Conservation (phyloP, 1,284 basidiomycete genomes). For the Moniliophthora roreri region DNA sequence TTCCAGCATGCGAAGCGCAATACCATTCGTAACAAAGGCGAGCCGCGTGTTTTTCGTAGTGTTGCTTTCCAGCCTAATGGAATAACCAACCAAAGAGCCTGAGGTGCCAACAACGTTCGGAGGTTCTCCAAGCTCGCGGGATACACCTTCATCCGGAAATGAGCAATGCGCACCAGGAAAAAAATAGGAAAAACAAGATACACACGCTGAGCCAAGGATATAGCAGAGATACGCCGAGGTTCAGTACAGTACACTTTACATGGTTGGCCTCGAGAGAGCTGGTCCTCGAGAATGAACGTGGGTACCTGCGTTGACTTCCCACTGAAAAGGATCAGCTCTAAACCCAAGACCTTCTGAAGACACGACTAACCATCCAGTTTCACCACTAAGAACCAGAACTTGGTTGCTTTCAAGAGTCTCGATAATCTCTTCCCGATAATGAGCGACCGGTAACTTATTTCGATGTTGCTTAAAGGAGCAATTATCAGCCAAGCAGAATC, state of each 20-base stretch:
- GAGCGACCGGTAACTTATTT: constrained; percentile 84
- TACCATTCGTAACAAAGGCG: constrained; percentile 92
- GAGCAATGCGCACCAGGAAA: constrained; percentile 2
- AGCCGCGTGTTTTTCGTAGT: constrained; percentile 80
- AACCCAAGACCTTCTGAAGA: background rate
- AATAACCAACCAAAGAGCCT: constrained; percentile 90
- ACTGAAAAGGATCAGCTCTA: constrained; percentile 37
- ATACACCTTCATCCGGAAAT: constrained; percentile 53
- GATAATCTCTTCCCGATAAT: constrained; percentile 79
- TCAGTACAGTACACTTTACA: constrained; percentile 98
- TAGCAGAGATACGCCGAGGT: constrained; percentile 94
- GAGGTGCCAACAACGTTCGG: constrained; percentile 79
- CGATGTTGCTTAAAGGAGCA: constrained; percentile 55
- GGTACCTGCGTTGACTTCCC: constrained; percentile 99
- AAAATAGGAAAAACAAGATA: constrained; percentile 7
- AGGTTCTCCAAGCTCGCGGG: constrained; percentile 89
- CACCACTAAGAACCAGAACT: constrained; percentile 92
- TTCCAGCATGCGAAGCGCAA: constrained; percentile 96
- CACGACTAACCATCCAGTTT: constrained; percentile 87
- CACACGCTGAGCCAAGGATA: constrained; percentile 90
- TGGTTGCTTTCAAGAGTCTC: constrained; percentile 77
- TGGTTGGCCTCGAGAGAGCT: constrained; percentile 76
- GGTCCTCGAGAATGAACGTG: constrained; percentile 91
- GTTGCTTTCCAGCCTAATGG: constrained; percentile 92
- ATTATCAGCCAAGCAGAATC: constrained; percentile 15